Conservation (phyloP, 139 green algal genomes). For the Gonium pectorale region DNA sequence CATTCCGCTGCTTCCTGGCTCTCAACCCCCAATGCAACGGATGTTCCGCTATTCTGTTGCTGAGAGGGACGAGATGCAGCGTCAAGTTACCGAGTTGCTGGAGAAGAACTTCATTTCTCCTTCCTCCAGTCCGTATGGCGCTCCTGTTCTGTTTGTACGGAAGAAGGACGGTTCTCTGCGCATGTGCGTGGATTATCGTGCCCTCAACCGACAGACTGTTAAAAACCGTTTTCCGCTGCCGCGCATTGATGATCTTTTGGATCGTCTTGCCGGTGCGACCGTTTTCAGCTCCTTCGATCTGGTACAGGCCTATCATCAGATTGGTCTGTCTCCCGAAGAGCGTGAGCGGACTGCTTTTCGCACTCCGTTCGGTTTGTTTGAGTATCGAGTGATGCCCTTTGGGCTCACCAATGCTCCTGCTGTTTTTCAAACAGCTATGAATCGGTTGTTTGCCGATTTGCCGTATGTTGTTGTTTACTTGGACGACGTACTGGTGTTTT, state of each 20-base stretch:
- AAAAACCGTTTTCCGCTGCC: constrained; percentile 46
- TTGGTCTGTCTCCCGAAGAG: too few relatives aligned
- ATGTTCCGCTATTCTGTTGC: background rate
- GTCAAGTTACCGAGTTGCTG: background rate
- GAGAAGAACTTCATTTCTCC: constrained; percentile 15
- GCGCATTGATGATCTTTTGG: background rate
- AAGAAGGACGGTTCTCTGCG: constrained; percentile 42
- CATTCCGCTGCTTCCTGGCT: constrained; percentile 5
- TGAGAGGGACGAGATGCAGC: background rate
- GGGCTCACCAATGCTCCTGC: too few relatives aligned
- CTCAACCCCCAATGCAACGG: background rate
- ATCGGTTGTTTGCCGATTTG: too few relatives aligned
- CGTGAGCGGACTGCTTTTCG: too few relatives aligned
- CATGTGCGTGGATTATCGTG: constrained; percentile 38
- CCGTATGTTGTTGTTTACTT: too few relatives aligned
- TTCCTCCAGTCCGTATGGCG: background rate
- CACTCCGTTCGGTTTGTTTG: too few relatives aligned
- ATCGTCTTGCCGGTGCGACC: too few relatives aligned
- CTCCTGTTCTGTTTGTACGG: background rate
- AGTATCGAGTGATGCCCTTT: too few relatives aligned
- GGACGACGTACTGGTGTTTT: too few relatives aligned
- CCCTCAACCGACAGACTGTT: constrained; percentile 30
- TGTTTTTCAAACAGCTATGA: too few relatives aligned
- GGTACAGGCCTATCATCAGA: too few relatives aligned
- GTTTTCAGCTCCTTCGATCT: background rate